Percentiles rank a stretch among this genome's conserved stretches.
Conservation (phyloP, 768 basidiomycete species). For the Naganishia friedmannii region DNA sequence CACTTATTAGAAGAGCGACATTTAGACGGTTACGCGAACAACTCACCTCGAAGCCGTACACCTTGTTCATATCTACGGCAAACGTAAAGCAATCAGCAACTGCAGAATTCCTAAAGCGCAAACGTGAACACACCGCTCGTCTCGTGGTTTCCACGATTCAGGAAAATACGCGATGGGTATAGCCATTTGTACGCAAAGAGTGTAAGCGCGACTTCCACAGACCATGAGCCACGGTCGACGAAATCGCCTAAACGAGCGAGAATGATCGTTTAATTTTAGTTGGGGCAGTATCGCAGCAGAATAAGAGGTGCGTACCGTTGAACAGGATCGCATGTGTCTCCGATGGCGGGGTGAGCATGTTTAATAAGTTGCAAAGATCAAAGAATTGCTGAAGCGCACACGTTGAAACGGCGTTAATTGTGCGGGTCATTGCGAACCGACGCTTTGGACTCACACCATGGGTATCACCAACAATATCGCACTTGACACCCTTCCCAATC, state of each 20-base stretch:
- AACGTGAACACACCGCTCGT: constrained; percentile 36
- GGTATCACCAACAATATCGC: constrained; percentile 94
- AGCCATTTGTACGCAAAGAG: constrained; percentile 98
- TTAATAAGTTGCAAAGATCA: constrained; percentile 82
- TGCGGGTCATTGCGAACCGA: background rate
- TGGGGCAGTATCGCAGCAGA: background rate
- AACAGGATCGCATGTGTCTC: constrained; percentile 65
- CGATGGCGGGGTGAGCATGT: constrained; percentile 77
- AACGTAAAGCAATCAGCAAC: too few relatives aligned
- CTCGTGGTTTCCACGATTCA: constrained; percentile 91
- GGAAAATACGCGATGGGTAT: constrained; percentile 80
- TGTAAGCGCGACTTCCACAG: constrained; percentile 66
- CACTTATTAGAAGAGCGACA: background rate
- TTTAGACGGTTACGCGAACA: background rate
- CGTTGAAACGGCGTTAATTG: background rate
- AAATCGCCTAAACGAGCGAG: constrained; percentile 71
- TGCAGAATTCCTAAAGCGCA: background rate
- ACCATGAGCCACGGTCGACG: constrained; percentile 77
- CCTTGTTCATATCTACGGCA: constrained; percentile 75
- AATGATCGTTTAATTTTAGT: background rate
- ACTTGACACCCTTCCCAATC: constrained; percentile 71
- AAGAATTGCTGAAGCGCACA: constrained; percentile 73
- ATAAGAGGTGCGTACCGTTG: constrained; percentile 40
- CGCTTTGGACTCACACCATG: constrained; percentile 55
- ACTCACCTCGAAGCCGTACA: constrained; percentile 46